A percentile compares a stretch with the other conserved stretches of the same genome.
These are phyloP conservation scores for Suhomyces wounanorum DNA, from an alignment of 1,139 yeast species.

Conservation along the genomic window DNA sequence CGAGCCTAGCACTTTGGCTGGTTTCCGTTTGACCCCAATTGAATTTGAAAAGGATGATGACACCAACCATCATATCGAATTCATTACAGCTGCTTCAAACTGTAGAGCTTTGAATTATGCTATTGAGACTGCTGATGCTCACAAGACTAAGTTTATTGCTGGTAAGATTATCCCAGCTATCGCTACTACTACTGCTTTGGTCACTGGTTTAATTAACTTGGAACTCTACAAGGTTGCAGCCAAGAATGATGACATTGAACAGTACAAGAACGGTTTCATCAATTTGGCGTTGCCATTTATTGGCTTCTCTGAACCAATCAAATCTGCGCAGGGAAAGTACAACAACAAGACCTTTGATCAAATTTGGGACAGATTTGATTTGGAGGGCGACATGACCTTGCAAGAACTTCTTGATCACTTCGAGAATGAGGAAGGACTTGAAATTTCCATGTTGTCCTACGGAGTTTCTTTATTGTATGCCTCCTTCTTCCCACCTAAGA, in stretches of 20 bases:
- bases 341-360: slow-evolving; percentile 79
- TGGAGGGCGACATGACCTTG: slow-evolving; percentile 76
- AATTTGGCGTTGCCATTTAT: slow-evolving; percentile 94
- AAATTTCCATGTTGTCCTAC: slow-evolving; percentile 86
- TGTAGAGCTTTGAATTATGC: slow-evolving; percentile 91
- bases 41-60: slow-evolving; percentile 99
- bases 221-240: slow-evolving; percentile 92
- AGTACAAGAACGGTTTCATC: slow-evolving; percentile 90
- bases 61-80: slow-evolving; percentile 92
- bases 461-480: slow-evolving; percentile 91
- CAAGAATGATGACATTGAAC: slow-evolving; percentile 70
- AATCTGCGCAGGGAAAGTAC: slow-evolving; percentile 79
- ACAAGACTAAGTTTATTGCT: slow-evolving; percentile 80
- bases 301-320: slow-evolving; percentile 95
- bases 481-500: slow-evolving; percentile 90
- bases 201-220: slow-evolving; percentile 89
- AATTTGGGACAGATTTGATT: slow-evolving; percentile 94
- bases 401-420: slow-evolving; percentile 76
- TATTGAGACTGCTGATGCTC: slow-evolving; percentile 76
- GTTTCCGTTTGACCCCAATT: slow-evolving; percentile 80
- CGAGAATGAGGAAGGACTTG: slow-evolving; percentile 78
- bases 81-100: slow-evolving; percentile 95
- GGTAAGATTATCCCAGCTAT: slow-evolving; percentile 98
- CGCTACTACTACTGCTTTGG: slow-evolving; percentile 97
- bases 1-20: slow-evolving; percentile 84